Percentiles rank a stretch among this genome's conserved stretches.
These are phyloP conservation scores for Gossypium schwendimanii DNA, from an alignment of 441 rosid species.

Conservation along the genomic window DNA sequence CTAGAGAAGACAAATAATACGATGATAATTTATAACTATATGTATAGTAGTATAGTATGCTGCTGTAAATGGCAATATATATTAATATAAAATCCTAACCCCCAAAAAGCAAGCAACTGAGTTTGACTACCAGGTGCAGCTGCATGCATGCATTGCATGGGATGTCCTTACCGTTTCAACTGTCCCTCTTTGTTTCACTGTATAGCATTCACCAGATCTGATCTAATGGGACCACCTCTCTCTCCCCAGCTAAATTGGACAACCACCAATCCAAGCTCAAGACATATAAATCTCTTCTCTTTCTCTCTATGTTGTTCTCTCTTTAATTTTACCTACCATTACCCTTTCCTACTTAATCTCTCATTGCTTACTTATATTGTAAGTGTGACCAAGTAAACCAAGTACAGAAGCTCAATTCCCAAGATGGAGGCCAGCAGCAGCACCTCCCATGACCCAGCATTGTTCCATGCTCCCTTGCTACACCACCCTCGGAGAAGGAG, in stretches of 20 bases:
- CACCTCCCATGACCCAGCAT: neutral
- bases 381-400: neutral
- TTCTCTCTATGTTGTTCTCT: neutral
- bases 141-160: neutral
- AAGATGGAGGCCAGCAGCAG: conserved; percentile 5
- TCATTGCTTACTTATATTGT: neutral
- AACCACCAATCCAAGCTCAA: conserved; percentile 7
- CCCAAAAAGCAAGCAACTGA: neutral
- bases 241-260: conserved; percentile 6
- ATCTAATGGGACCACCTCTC: neutral
- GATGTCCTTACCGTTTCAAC: conserved; percentile 2
- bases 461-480: conserved; percentile 36
- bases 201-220: neutral
- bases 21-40: too few relatives aligned
- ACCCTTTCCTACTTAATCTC: neutral
- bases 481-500: conserved; percentile 22
- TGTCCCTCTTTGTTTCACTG: neutral
- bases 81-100: neutral
- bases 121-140: neutral
- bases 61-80: neutral
- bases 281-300: neutral
- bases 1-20: too few relatives aligned
- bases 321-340: neutral
- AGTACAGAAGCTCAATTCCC: neutral
- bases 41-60: too few relatives aligned